phyloP scores from a whole-genome alignment of 2,329 filamentous ascomycete species.

The Teratosphaeria nubilosa region DNA sequence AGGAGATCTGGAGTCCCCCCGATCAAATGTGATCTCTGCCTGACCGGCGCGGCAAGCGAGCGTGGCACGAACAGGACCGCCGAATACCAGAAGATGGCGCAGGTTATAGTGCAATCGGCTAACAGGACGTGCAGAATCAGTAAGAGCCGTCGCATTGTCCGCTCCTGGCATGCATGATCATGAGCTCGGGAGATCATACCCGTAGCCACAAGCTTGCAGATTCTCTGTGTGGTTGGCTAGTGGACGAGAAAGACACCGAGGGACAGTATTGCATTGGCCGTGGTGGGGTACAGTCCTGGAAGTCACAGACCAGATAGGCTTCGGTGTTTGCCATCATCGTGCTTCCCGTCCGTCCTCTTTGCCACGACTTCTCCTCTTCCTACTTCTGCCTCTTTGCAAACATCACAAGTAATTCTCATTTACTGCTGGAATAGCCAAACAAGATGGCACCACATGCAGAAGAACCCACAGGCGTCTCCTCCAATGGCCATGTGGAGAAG shows the following conservation, averaged over 20 bases:
- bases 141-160: no score
- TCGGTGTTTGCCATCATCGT: neutral
- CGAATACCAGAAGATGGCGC: neutral
- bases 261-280: neutral
- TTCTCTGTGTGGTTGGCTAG: neutral
- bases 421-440: no score
- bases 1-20: no score
- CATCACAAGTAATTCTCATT: no score
- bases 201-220: neutral
- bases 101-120: no score
- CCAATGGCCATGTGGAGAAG: constrained; percentile 18
- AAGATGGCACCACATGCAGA: constrained; percentile 26
- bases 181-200: neutral
- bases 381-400: neutral
- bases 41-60: no score
- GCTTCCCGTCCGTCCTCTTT: neutral
- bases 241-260: neutral
- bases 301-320: neutral
- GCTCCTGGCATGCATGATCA: neutral
- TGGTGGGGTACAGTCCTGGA: neutral
- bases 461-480: constrained; percentile 10
- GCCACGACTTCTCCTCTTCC: neutral
- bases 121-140: no score
- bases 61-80: no score
- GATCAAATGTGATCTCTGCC: no score